Evolutionary conservation across 345 rosid genomes (phyloP).

Genomic region (Euphorbia tirucalli): DNA sequence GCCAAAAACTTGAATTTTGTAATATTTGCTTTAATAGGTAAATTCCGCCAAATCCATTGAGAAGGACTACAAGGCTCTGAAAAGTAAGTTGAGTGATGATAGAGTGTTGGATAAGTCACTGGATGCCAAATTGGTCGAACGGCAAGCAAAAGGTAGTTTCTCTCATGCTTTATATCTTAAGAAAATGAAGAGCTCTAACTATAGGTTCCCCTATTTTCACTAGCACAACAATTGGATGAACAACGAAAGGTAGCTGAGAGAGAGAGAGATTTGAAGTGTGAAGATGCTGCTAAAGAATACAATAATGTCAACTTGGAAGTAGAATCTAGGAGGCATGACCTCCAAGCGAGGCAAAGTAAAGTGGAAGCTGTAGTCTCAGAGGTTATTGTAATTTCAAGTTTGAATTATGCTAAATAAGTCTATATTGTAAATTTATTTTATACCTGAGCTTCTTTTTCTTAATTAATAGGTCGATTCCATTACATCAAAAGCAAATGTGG

Average conservation of each 20-base stretch:
- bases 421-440: not conserved
- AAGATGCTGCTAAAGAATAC: slow-evolving; percentile 50
- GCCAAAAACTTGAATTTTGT: not conserved
- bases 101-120: slow-evolving; percentile 58
- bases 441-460: slow-evolving; percentile 10
- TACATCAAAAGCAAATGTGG: slow-evolving; percentile 46
- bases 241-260: slow-evolving; percentile 48
- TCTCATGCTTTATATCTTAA: slow-evolving; percentile 19
- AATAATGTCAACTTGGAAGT: slow-evolving; percentile 50
- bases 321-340: slow-evolving; percentile 58
- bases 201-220: slow-evolving; percentile 7
- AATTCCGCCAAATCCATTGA: slow-evolving; percentile 78
- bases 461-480: slow-evolving; percentile 63
- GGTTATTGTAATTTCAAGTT: slow-evolving; percentile 38
- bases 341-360: slow-evolving; percentile 67
- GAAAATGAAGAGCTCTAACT: not conserved
- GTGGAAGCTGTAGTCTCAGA: slow-evolving; percentile 67
- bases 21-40: slow-evolving; percentile 32
- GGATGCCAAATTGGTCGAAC: slow-evolving; percentile 69
- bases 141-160: slow-evolving; percentile 58
- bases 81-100: slow-evolving; percentile 68
- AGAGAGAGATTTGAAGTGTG: slow-evolving; percentile 54
- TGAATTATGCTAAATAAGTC: not conserved
- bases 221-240: slow-evolving; percentile 67
- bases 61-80: slow-evolving; percentile 65